Base-by-base conservation (phyloP, 306 rosid genomes). In the Medicago ruthenica region DNA sequence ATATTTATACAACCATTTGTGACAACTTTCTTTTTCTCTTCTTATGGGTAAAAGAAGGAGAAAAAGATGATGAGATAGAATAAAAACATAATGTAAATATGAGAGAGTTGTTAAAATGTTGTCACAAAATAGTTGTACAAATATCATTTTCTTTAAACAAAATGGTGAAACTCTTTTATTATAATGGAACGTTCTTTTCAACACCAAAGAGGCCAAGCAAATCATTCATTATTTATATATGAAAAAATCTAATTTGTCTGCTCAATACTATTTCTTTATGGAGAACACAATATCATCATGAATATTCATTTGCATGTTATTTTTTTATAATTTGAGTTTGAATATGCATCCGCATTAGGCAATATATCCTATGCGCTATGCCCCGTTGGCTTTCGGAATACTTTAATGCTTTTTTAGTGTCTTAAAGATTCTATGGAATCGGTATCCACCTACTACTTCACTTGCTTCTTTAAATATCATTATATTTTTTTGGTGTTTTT, bases 391-490 rank as follows among this genome's bases (percentile, higher is more conserved):
- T 51, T 9, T 63, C 9, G 24, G 16, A 59, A 13, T 22, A 71
- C 41, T 40, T 79, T 34, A 71, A 16, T 71, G 20, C 11, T 0
- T 65, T 65, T 37, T 36, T 40, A 40, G 68, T 53, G 71, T 72
- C 79, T 40, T 44, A 58, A 16, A 16, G 81, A 81, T 76, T 71
- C 78, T 65, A 67, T 20, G 76, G 85, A 72, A 82, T 77, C 79
- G 62, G 8, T 57, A 48, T 39, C 60, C 67, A 48, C 50, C 18
- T 67, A 79, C 66, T 27, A 42, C 21, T 65, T 24, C n/a, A n/a
- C n/a, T n/a, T n/a, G n/a, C n/a, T n/a, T n/a, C n/a, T n/a, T n/a
- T n/a, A n/a, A n/a, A n/a, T n/a, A n/a, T n/a, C n/a, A n/a, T n/a
- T n/a, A n/a, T n/a, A n/a, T n/a, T n/a, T n/a, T n/a, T n/a, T n/a